phyloP scores from a whole-genome alignment of 805 yeast species.

The Starmerella davenportii region DNA sequence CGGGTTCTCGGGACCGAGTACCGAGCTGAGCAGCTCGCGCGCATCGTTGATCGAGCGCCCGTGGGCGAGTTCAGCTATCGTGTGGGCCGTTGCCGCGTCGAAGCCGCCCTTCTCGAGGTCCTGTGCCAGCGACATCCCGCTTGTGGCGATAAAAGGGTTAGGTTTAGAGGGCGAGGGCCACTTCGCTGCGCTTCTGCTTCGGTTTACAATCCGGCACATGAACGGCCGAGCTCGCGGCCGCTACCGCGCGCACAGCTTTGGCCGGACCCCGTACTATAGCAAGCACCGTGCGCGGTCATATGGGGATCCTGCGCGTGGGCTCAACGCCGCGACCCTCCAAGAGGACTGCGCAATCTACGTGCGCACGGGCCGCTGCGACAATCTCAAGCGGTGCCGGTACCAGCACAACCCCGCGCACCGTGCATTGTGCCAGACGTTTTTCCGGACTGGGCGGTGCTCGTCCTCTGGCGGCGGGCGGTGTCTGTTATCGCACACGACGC shows the following conservation, averaged over 20 bases:
- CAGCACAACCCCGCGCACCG: constrained; percentile 34
- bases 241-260: neutral
- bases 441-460: constrained; percentile 31
- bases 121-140: constrained; percentile 8
- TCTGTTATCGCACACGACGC: constrained; percentile 36
- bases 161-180: neutral
- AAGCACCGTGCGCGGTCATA: too few species aligned
- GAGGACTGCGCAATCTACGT: constrained; percentile 19
- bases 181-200: neutral
- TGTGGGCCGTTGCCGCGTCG: constrained; percentile 16
- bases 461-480: constrained; percentile 27
- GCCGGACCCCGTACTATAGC: too few species aligned
- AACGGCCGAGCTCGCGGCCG: neutral
- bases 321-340: neutral
- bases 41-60: constrained; percentile 13
- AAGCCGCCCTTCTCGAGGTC: constrained; percentile 13
- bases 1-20: constrained; percentile 9
- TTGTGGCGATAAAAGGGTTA: too few species aligned
- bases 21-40: constrained; percentile 8
- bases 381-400: constrained; percentile 35
- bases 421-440: constrained; percentile 36
- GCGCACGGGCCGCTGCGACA: constrained; percentile 33
- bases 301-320: too few species aligned
- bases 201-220: neutral
- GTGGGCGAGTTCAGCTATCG: constrained; percentile 12